A percentile compares a stretch with the other conserved stretches of the same genome.
phyloP scores from a whole-genome alignment of 345 rosid genomes.

The Gossypium sturtianum region DNA sequence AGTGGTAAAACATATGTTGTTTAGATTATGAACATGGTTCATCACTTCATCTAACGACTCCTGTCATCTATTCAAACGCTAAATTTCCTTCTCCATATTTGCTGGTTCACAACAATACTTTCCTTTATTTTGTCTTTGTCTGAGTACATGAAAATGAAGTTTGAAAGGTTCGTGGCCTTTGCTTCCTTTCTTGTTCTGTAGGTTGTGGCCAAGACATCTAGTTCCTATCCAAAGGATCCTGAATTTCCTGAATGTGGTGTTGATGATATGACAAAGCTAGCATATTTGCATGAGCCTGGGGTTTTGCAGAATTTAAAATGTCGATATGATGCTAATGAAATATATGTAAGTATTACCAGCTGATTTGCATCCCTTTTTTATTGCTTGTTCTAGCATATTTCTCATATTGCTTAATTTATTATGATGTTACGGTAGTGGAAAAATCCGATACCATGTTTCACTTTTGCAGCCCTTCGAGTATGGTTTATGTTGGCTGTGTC shows the following conservation, averaged over 20 bases:
- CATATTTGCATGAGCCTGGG: constrained; percentile 97
- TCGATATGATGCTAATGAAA: constrained; percentile 75
- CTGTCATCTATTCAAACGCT: background rate
- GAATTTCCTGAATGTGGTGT: constrained; percentile 82
- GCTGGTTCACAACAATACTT: background rate
- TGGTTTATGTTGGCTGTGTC: background rate
- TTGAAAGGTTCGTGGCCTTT: background rate
- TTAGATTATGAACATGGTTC: background rate
- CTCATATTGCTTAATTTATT: constrained; percentile 1
- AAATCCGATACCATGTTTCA: background rate
- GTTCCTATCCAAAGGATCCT: constrained; percentile 66
- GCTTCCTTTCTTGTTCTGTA: constrained; percentile 19
- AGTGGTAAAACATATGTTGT: background rate
- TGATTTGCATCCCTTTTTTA: constrained; percentile 6
- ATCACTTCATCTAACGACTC: background rate
- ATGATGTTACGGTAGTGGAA: background rate
- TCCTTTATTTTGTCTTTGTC: background rate
- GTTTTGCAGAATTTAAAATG: constrained; percentile 70
- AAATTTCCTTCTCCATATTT: background rate
- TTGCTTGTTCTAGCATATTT: background rate
- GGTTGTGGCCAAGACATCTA: constrained; percentile 62
- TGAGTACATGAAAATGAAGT: background rate
- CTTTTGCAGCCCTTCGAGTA: background rate
- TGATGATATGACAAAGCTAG: constrained; percentile 95
- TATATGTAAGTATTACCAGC: constrained; percentile 60